Percentiles rank a stretch among this genome's conserved stretches.
These are phyloP conservation scores for Artemisia argyi DNA, from an alignment of 129 eudicot genomes.

Conservation along the genomic window DNA sequence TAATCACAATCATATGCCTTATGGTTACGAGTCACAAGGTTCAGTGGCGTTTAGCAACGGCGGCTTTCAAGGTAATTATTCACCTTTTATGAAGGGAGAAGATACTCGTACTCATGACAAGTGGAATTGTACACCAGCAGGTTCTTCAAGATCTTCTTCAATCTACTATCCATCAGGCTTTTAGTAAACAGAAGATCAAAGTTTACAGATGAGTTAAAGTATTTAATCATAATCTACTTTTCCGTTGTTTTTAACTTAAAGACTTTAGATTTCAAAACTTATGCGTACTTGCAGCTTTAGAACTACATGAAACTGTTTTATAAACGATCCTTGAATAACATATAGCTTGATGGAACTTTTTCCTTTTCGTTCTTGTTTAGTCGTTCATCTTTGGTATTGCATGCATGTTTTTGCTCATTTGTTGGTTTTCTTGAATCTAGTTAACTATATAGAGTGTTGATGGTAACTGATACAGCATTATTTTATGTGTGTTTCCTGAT, in stretches of 20 bases:
- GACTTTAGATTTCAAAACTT: constrained; percentile 1
- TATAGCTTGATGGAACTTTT: too few relatives aligned
- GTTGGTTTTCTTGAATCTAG: neutral
- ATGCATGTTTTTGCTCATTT: neutral
- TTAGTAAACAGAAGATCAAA: neutral
- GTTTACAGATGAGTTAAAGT: constrained; percentile 5
- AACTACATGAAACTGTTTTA: constrained; percentile 18
- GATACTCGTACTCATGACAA: neutral
- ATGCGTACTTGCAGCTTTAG: constrained; percentile 1
- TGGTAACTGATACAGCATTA: neutral
- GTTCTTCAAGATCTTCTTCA: neutral
- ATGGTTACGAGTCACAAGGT: neutral
- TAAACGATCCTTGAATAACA: constrained; percentile 3
- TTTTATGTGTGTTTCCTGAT: neutral
- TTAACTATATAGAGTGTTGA: neutral
- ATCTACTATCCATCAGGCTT: neutral
- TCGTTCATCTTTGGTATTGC: neutral
- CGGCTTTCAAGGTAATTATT: neutral
- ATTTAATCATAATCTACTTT: neutral
- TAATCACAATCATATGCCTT: neutral
- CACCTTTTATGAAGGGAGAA: neutral
- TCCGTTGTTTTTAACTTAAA: neutral
- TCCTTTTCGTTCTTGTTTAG: neutral
- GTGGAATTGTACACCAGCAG: neutral
- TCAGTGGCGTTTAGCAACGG: neutral